phyloP scores from a whole-genome alignment of 2,329 filamentous ascomycete genomes.

The Scedosporium minutisporum region DNA sequence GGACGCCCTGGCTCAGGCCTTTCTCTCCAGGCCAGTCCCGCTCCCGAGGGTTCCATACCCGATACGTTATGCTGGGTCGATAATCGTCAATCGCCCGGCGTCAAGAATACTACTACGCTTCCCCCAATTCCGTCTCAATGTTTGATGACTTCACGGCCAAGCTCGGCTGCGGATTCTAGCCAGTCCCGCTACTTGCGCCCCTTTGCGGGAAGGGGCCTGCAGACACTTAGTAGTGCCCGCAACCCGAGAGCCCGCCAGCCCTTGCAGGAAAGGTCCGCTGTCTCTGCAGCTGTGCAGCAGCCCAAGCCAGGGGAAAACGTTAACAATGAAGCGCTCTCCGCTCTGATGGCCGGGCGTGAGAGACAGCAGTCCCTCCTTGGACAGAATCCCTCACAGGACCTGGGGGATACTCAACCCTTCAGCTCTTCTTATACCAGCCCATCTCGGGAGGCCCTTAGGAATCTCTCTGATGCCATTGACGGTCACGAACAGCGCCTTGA shows the following conservation, averaged over 20 bases:
- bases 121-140: slow-evolving; percentile 42
- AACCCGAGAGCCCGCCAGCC: slow-evolving; percentile 21
- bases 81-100: slow-evolving; percentile 23
- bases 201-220: slow-evolving; percentile 45
- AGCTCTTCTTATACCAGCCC: slow-evolving; percentile 12
- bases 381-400: slow-evolving; percentile 6
- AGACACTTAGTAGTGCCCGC: slow-evolving; percentile 37
- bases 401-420: slow-evolving; percentile 13
- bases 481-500: slow-evolving; percentile 58
- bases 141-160: slow-evolving; percentile 39
- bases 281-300: background rate
- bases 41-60: slow-evolving; percentile 35
- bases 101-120: slow-evolving; percentile 17
- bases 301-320: slow-evolving; percentile 1
- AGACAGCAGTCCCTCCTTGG: background rate
- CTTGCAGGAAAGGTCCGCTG: slow-evolving; percentile 16
- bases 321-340: background rate
- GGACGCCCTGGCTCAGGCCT: background rate
- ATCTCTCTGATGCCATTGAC: slow-evolving; percentile 42
- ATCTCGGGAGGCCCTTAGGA: slow-evolving; percentile 29
- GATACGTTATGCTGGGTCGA: slow-evolving; percentile 47
- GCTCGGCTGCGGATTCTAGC: slow-evolving; percentile 37
- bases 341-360: background rate
- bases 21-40: slow-evolving; percentile 14
- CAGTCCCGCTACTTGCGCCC: slow-evolving; percentile 40